Conservation (phyloP, 1,284 basidiomycete genomes). For the Volvariella volvacea region DNA sequence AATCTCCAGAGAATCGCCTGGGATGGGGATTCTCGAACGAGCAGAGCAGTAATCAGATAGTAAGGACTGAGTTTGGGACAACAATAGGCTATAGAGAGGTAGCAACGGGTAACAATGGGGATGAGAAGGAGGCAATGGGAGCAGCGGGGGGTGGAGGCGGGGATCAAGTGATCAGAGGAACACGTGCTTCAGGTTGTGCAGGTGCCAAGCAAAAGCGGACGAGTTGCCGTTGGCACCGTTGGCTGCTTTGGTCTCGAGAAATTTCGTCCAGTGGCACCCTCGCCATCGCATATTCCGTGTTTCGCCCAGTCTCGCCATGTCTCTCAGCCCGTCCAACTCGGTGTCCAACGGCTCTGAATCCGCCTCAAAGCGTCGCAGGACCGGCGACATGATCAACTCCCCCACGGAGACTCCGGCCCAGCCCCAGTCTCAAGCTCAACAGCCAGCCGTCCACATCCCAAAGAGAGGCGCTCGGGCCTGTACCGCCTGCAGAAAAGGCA, state of each 20-base stretch:
- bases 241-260: background rate
- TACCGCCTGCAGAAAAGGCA: slow-evolving; percentile 81
- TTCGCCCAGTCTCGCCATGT: slow-evolving; percentile 24
- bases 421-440: slow-evolving; percentile 11
- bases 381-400: slow-evolving; percentile 22
- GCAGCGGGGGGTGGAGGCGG: background rate
- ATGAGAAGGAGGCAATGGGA: too few species aligned
- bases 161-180: slow-evolving; percentile 11
- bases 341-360: slow-evolving; percentile 34
- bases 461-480: slow-evolving; percentile 77
- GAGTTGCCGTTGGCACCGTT: slow-evolving; percentile 7
- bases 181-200: slow-evolving; percentile 9
- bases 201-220: slow-evolving; percentile 6
- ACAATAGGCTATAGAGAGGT: too few species aligned
- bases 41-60: too few species aligned
- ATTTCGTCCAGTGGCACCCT: slow-evolving; percentile 4
- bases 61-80: too few species aligned
- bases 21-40: too few species aligned
- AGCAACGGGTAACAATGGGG: too few species aligned
- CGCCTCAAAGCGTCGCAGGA: slow-evolving; percentile 30
- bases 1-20: too few species aligned
- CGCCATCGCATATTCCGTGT: slow-evolving; percentile 9
- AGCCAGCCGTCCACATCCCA: slow-evolving; percentile 49
- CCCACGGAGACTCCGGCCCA: slow-evolving; percentile 18
- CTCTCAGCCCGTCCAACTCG: slow-evolving; percentile 36